phyloP scores from a whole-genome alignment of 352 stramenopile genomes.

The Globisporangium paddicum region DNA sequence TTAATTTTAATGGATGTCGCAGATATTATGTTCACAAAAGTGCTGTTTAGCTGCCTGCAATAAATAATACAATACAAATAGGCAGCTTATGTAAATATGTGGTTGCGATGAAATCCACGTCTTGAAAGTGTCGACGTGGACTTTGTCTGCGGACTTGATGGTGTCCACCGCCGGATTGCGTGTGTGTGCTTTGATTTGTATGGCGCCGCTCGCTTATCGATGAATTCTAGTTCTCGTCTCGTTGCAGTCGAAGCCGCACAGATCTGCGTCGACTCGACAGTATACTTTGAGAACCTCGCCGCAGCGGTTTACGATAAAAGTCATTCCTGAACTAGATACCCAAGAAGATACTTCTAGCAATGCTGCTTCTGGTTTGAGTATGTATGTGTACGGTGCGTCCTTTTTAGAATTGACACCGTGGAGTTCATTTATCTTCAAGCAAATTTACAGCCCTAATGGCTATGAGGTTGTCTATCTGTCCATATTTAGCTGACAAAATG shows the following conservation, averaged over 20 bases:
- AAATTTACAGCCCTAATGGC: no score
- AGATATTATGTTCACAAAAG: neutral
- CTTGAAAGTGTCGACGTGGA: neutral
- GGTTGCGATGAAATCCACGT: neutral
- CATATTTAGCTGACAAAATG: no score
- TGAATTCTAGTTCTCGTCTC: neutral
- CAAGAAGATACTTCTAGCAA: neutral
- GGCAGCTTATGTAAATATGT: neutral
- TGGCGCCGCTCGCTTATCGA: neutral
- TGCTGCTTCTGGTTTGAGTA: neutral
- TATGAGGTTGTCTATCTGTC: no score
- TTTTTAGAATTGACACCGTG: no score
- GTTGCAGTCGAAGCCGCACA: no score
- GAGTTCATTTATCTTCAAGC: no score
- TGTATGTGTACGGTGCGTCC: no score
- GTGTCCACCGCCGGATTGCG: neutral
- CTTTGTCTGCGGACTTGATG: neutral
- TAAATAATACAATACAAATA: neutral
- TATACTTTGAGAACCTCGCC: neutral
- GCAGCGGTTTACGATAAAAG: neutral
- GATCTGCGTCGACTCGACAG: neutral
- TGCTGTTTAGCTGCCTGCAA: neutral
- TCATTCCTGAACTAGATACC: neutral
- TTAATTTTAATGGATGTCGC: neutral
- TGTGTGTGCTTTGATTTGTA: neutral